Evolutionary conservation across 1,139 yeast species (phyloP), one percentile per base, ranked within the genome.

Genomic region (Pichia inconspicua): DNA sequence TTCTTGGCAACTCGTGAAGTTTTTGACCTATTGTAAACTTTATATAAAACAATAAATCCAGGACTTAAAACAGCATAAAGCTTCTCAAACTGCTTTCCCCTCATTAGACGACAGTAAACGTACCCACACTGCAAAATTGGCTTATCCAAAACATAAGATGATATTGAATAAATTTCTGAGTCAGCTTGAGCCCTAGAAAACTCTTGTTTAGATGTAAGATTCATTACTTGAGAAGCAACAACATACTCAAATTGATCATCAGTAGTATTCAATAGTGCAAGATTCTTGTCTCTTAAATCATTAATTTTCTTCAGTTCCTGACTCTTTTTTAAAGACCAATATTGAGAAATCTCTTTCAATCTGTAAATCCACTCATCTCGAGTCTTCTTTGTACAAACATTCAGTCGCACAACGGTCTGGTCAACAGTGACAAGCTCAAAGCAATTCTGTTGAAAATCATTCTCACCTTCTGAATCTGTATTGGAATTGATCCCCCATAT

Each of bases 321-420:
- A 34, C 19, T 15, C 22, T 38, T 38, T 22, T 38, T 38, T 9
- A 22, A 22, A 2, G 62, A 68, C 97, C 97, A 90, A 62, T 84
- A 89, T 1, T 55, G 53, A 14, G 65, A 61, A 31, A 84, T 62
- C 4, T 66, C 66, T 0, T 49, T 53, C 31, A 90, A 65, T 41
- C 79, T 66, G 0, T 32, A 27, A 0, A 84, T 70, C 97, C 97
- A 90, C 50, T 74, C 75, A 55, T 81, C 77, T 44, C 95, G 70
- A 0, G 77, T 61, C 0, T 46, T 48, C 19, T 67, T 53, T 53
- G 71, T 69, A 5, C 79, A 78, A 0, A 94, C 89, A 51, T 81
- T 78, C 8, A 87, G 65, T 45, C 73, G 68, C n/a, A 83, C 56
- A 1, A 54, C 55, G 0, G 75, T 59, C 0, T 81, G 83, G 52